These are phyloP conservation scores for Setomelanomma holmii DNA, from an alignment of 2,329 filamentous ascomycete species.

Conservation along the genomic window DNA sequence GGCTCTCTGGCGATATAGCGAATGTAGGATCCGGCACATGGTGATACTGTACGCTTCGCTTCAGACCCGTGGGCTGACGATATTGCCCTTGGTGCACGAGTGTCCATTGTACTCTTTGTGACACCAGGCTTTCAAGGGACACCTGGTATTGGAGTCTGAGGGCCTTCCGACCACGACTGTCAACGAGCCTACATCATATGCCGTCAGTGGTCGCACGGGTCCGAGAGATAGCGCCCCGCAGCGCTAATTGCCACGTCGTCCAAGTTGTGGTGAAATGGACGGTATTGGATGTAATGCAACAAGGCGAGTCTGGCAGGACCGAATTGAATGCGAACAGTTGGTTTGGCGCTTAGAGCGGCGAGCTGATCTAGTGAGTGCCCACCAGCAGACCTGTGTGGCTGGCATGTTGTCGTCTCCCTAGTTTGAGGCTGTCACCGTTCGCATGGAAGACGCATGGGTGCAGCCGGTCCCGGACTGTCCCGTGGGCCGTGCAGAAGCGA, in stretches of 20 bases:
- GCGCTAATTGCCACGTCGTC: slow-evolving; percentile 36
- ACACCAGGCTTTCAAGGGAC: slow-evolving; percentile 21
- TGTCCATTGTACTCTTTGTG: slow-evolving; percentile 16
- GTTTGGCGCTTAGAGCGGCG: slow-evolving; percentile 45
- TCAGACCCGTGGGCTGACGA: slow-evolving; percentile 31
- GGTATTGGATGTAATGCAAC: slow-evolving; percentile 14
- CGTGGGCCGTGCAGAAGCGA: slow-evolving; percentile 28
- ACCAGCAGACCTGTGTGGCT: slow-evolving; percentile 30
- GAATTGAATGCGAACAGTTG: slow-evolving; percentile 44
- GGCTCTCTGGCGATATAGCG: slow-evolving; percentile 3
- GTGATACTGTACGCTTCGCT: slow-evolving; percentile 38
- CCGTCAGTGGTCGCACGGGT: slow-evolving; percentile 39
- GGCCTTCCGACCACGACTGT: slow-evolving; percentile 10
- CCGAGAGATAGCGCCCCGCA: slow-evolving; percentile 20
- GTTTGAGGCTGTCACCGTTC: slow-evolving; percentile 42
- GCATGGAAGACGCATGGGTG: slow-evolving; percentile 39
- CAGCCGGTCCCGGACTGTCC: slow-evolving; percentile 30
- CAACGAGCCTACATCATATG: slow-evolving; percentile 25
- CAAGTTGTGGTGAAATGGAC: slow-evolving; percentile 6
- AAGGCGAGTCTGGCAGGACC: slow-evolving; percentile 9
- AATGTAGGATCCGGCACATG: slow-evolving; percentile 22
- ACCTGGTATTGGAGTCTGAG: slow-evolving; percentile 17
- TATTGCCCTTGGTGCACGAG: slow-evolving; percentile 16
- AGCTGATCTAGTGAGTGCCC: slow-evolving; percentile 20
- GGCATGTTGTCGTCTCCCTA: slow-evolving; percentile 17